phyloP scores from a whole-genome alignment of 2,329 filamentous ascomycete genomes.

The Cylindrodendrum hubeiense region DNA sequence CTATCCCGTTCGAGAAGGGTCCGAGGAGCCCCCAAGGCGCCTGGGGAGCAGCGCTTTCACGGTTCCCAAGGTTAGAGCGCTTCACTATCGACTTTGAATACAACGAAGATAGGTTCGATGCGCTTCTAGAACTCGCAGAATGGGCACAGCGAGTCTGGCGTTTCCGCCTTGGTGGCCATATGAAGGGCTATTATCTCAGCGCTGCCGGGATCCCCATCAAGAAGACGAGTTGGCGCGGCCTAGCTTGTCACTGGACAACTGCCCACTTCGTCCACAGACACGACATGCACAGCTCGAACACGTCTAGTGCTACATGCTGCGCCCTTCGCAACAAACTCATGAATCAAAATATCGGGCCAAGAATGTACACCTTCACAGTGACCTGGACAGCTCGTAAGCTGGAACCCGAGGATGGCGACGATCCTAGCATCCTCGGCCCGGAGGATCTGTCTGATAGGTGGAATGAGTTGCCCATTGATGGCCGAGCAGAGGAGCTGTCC shows the following conservation, averaged over 20 bases:
- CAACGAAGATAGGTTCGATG: constrained; percentile 10
- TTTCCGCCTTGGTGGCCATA: constrained; percentile 27
- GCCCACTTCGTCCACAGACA: constrained; percentile 4
- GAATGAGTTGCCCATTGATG: constrained; percentile 14
- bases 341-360: constrained; percentile 9
- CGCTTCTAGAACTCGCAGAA: constrained; percentile 13
- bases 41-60: constrained; percentile 21
- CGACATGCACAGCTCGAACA: background rate
- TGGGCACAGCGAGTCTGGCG: constrained; percentile 33
- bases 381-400: constrained; percentile 26
- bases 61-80: constrained; percentile 21
- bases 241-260: constrained; percentile 11
- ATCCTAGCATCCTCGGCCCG: constrained; percentile 1
- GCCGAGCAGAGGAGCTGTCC: background rate
- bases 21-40: background rate
- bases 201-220: constrained; percentile 19
- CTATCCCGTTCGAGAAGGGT: constrained; percentile 13
- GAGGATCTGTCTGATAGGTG: constrained; percentile 6
- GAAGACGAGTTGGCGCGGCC: constrained; percentile 18
- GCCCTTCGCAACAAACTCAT: background rate
- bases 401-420: constrained; percentile 19
- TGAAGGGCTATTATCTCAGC: constrained; percentile 31
- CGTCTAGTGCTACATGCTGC: constrained; percentile 6
- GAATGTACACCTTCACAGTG: constrained; percentile 28
- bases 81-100: constrained; percentile 27